phyloP scores from a whole-genome alignment of 1,284 basidiomycete species.

The Naganishia liquefaciens region DNA sequence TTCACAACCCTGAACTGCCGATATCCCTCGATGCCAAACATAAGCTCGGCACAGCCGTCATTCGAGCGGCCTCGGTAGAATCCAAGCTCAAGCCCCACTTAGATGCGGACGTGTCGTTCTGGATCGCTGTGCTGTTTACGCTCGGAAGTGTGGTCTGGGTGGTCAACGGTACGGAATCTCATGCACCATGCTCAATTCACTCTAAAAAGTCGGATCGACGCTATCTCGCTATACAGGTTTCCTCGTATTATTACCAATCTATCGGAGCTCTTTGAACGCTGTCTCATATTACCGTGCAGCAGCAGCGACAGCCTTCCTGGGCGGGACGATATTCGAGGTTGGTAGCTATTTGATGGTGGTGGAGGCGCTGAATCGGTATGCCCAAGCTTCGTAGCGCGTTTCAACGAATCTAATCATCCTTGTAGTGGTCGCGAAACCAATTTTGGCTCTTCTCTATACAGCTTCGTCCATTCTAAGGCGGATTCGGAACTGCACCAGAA shows the following conservation, averaged over 20 bases:
- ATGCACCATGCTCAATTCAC: too few relatives aligned
- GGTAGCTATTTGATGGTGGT: constrained; percentile 58
- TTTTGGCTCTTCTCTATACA: constrained; percentile 41
- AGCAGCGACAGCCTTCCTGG: constrained; percentile 57
- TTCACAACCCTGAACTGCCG: constrained; percentile 32
- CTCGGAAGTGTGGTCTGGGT: constrained; percentile 60
- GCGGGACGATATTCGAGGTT: constrained; percentile 62
- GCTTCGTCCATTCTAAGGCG: constrained; percentile 35
- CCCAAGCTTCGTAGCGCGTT: constrained; percentile 1
- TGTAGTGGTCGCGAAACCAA: constrained; percentile 44
- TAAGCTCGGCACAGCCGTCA: constrained; percentile 32
- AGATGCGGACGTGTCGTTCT: constrained; percentile 42
- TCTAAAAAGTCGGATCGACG: too few relatives aligned
- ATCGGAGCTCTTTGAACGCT: constrained; percentile 38
- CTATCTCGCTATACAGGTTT: constrained; percentile 49
- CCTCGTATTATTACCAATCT: constrained; percentile 59
- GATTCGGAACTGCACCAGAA: not conserved
- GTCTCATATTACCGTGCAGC: constrained; percentile 43
- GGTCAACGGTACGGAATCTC: constrained; percentile 55
- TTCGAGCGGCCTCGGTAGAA: constrained; percentile 33
- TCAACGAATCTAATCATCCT: too few relatives aligned
- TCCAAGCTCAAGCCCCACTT: constrained; percentile 39
- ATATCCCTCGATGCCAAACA: not conserved
- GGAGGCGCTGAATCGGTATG: constrained; percentile 57
- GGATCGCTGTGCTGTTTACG: constrained; percentile 49